Base-by-base conservation (phyloP, 768 basidiomycete species). In the Pholiota molesta region DNA sequence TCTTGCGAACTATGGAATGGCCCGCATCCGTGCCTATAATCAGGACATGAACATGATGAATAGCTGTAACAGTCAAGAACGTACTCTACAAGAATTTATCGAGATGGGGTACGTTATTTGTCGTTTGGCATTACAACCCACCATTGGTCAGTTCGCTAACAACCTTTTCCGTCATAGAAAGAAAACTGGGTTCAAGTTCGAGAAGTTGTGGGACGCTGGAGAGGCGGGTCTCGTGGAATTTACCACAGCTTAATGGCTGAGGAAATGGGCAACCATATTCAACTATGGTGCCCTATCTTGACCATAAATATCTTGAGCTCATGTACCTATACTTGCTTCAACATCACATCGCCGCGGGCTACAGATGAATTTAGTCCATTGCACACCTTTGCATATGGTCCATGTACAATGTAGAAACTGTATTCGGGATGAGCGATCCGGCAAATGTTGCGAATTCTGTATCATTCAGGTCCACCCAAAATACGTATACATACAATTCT, bases 21-120 rank as follows among this genome's bases (percentile, higher is more conserved):
- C 81, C 4, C 71, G 68, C 39, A 72, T 77, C 23, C 69, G 78
- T 14, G 68, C 73, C 47, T 84, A 83, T 65, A 73, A 79, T 53
- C 77, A 78, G 37, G 83, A 85, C 57, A 40, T 84, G 28, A 75
- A 72, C 52, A 82, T 85, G 82, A 75, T 81, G 75, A 57, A 72
- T 16, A 52, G 72, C 23, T 69, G 77, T 7, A 83, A 84, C 55
- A 71, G 75, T 13, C 75, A 77, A 67, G 80, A 84, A 60, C 76
- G 83, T n/a, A 65, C 64, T 11, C 21, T 81, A 3, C 62, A 75
- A 6, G 77, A 83, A 11, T 77, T 78, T 37, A 54, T 53, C 26
- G 28, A 61, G 1, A 42, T 66, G 49, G 61, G 62, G 61, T 65
- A 14, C 1, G 64, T 60, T 28, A 11, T 23, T 2, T 19, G 23